phyloP scores from a whole-genome alignment of 345 rosid species.

The Acer yangbiense region DNA sequence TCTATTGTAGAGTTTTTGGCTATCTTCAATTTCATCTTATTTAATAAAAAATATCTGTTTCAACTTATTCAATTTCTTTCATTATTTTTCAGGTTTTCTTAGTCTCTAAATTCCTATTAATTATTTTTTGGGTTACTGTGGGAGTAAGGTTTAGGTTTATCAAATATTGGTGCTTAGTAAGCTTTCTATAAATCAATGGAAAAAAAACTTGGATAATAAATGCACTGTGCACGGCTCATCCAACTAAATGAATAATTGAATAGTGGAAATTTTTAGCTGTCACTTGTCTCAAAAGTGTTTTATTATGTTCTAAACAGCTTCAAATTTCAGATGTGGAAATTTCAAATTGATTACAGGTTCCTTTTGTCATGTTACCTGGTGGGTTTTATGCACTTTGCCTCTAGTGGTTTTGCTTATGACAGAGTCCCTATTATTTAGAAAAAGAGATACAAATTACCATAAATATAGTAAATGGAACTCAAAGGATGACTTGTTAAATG shows the following conservation, averaged over 20 bases:
- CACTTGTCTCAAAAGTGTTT: not conserved
- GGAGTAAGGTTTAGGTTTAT: not conserved
- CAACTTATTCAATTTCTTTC: not conserved
- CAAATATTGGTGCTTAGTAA: not conserved
- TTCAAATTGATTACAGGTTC: not conserved
- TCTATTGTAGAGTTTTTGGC: not conserved
- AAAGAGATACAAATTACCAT: not conserved
- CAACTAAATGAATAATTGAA: not conserved
- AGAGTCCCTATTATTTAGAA: not conserved
- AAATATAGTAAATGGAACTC: not conserved
- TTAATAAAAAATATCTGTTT: not conserved
- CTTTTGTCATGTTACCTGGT: not conserved
- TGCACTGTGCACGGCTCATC: not conserved
- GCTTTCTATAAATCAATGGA: not conserved
- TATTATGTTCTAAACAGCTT: not conserved
- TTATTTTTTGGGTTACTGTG: not conserved
- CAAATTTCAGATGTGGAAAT: not conserved
- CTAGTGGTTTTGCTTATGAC: not conserved
- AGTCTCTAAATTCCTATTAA: not conserved
- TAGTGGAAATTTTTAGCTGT: not conserved
- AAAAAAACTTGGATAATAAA: not conserved
- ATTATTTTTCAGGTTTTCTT: not conserved
- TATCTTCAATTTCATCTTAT: not conserved
- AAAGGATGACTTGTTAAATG: not conserved
- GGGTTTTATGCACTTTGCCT: not conserved